A percentile compares a stretch with the other conserved stretches of the same genome.
phyloP scores from a whole-genome alignment of 2,329 filamentous ascomycete species.

The Hortaea werneckii region DNA sequence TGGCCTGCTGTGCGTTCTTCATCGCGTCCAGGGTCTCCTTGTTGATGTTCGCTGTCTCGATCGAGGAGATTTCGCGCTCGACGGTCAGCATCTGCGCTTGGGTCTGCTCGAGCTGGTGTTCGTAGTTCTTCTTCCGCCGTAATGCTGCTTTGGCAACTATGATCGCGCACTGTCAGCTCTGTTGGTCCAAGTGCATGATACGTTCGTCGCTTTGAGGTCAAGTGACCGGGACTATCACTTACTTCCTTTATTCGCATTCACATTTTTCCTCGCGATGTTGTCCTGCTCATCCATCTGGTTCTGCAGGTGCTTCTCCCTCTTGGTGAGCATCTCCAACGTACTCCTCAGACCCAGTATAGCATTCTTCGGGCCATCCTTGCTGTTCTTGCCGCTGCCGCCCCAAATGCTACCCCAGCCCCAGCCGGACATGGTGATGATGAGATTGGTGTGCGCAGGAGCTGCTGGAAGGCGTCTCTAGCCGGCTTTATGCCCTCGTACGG shows the following conservation, averaged over 20 bases:
- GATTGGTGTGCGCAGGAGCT: conserved; percentile 1
- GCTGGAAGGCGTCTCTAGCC: background rate
- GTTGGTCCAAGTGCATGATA: background rate
- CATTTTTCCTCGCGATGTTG: conserved; percentile 75
- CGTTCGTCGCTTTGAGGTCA: background rate
- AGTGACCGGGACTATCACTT: conserved; percentile 27
- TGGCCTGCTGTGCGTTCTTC: conserved; percentile 80
- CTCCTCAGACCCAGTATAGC: conserved; percentile 80
- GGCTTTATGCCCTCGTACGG: background rate
- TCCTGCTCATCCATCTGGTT: conserved; percentile 92
- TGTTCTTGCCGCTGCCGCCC: conserved; percentile 65
- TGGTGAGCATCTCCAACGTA: conserved; percentile 95
- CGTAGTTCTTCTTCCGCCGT: conserved; percentile 86
- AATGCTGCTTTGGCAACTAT: conserved; percentile 81
- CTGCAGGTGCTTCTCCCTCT: conserved; percentile 84
- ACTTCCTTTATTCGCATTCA: conserved; percentile 86
- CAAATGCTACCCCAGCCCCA: conserved; percentile 57
- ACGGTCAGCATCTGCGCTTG: conserved; percentile 80
- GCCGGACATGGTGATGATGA: conserved; percentile 31
- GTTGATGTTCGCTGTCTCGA: conserved; percentile 98
- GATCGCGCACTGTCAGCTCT: background rate
- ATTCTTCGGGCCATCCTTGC: conserved; percentile 92
- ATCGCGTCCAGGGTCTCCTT: conserved; percentile 90
- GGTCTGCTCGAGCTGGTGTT: conserved; percentile 86
- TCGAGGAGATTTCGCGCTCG: conserved; percentile 90